Evolutionary conservation across 306 rosid species (phyloP), one percentile per base, ranked within the genome.

Genomic region (Prunus armeniaca): DNA sequence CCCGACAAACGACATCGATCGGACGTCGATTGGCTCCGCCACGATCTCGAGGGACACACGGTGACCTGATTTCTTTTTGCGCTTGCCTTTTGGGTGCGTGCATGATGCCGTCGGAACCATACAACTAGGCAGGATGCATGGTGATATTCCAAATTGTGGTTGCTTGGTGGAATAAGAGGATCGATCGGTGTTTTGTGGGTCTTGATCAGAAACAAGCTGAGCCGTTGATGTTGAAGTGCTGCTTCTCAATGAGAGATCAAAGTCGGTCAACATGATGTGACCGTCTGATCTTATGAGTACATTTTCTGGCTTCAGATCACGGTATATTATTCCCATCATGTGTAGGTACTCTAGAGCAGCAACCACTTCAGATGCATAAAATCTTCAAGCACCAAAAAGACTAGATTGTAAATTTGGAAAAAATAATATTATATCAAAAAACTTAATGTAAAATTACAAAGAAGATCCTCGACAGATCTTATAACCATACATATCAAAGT

Each of bases 1-100:
- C 74, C 92, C 95, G 0, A 90, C 95, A 49, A 90, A 90, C 12
- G 92, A 88, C 90, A 84, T 90, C 0, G 95, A 90, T 6, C 95
- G 91, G 1, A 90, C 79, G 32, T 84, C 84, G 2, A 82, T 50
- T 30, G 95, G 95, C 63, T 90, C 95, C 0, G 92, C 86, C 7
- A 88, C 67, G 14, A 90, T 84, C 81, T 86, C 89, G 0, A 85
- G 84, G 46, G 82, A 17, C 46, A 80, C 71, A 58, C 82, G 46
- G 13, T 65, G 51, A 14, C 76, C 4, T 22, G 74, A 34, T 43
- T 70, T 79, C 67, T 86, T 87, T 63, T 76, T 82, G 20, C 85
- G 84, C 50, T 56, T 84, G 32, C 80, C 79, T 58, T 79, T 86
- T 0, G 91, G 89, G 58, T 70, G 70, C 67, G 84, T 80, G 82